phyloP scores from a whole-genome alignment of 2,329 filamentous ascomycete genomes.

The Massarina eburnea region DNA sequence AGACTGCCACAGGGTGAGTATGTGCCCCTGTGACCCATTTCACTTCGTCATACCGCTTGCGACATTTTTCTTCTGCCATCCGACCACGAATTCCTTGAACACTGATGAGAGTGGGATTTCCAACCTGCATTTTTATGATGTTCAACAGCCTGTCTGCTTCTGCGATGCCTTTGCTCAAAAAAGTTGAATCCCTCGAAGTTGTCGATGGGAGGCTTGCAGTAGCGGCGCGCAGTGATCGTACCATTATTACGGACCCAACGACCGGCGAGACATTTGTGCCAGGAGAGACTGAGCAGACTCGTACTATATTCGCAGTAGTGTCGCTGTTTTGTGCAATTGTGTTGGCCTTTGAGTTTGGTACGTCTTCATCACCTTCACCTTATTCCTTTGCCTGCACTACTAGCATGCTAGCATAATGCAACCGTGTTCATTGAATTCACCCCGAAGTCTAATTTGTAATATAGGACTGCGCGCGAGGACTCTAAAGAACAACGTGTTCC shows the following conservation, averaged over 20 bases:
- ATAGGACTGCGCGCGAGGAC: conserved; percentile 15
- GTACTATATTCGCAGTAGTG: conserved; percentile 14
- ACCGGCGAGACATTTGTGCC: conserved; percentile 12
- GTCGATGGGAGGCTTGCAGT: background rate
- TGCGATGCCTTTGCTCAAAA: too few species aligned
- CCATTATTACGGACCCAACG: conserved; percentile 10
- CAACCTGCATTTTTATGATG: too few species aligned
- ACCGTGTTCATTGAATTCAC: too few species aligned
- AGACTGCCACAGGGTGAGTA: too few species aligned
- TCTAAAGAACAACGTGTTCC: conserved; percentile 14
- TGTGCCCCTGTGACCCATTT: too few species aligned
- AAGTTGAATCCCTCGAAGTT: too few species aligned
- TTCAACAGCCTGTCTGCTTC: too few species aligned
- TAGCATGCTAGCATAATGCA: background rate
- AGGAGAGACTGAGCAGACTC: conserved; percentile 11
- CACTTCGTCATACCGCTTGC: too few species aligned
- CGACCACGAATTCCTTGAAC: too few species aligned
- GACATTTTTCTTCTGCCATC: too few species aligned
- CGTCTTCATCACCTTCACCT: background rate
- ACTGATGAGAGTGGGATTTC: too few species aligned
- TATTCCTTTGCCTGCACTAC: background rate
- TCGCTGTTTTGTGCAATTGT: conserved; percentile 12
- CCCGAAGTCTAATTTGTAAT: background rate
- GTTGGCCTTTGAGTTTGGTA: conserved; percentile 11
- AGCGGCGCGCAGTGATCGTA: conserved; percentile 6